Evolutionary conservation across 2,329 filamentous ascomycete species (phyloP), one percentile per base, ranked within the genome.

Genomic region (Aureobasidium vineae): DNA sequence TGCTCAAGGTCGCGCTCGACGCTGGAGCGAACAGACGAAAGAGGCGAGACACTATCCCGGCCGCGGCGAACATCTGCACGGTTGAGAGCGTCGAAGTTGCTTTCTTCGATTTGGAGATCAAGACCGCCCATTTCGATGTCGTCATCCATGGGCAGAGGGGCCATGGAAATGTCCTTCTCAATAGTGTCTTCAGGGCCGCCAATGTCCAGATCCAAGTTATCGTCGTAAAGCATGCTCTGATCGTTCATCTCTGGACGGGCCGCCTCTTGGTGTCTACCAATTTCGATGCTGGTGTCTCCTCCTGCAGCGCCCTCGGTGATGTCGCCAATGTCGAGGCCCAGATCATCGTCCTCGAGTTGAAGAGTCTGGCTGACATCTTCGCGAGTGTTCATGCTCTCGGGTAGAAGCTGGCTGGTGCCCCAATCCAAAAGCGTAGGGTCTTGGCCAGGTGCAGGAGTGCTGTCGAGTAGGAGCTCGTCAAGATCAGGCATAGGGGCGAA

Each of bases 241-340:
- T 79, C 81, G 70, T 78, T 90, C 23, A 88, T 79, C 1, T 86
- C 81, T 53, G 86, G 83, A 28, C 71, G 69, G 5, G 74, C 71
- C 19, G 86, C 83, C 5, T 90, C 88, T 23, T 90, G 93, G 71
- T 96, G 89, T 87, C 94, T 90, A 74, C 94, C 95, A 72, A 92
- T 84, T 88, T 99, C 95, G 67, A 97, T 88, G 73, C 88, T 95
- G 19, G 70, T 71, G 1, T 71, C 73, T 40, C 71, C 71, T 6
- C 67, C 69, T 75, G 64, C 69, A 76, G 40, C 68, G 60, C 73
- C 74, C 63, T 86, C 84, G 5, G 41, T 49, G 19, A 61, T 61
- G 40, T 61, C 41, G 40, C 84, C 86, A 68, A 92, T 84, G 70
- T 92, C 89, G 40, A 92, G 81, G 70, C 87, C 88, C 6, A 82